Evolutionary conservation across 1,139 yeast species (phyloP), one percentile per base, ranked within the genome.

Genomic region (Sugiyamaella sp.): DNA sequence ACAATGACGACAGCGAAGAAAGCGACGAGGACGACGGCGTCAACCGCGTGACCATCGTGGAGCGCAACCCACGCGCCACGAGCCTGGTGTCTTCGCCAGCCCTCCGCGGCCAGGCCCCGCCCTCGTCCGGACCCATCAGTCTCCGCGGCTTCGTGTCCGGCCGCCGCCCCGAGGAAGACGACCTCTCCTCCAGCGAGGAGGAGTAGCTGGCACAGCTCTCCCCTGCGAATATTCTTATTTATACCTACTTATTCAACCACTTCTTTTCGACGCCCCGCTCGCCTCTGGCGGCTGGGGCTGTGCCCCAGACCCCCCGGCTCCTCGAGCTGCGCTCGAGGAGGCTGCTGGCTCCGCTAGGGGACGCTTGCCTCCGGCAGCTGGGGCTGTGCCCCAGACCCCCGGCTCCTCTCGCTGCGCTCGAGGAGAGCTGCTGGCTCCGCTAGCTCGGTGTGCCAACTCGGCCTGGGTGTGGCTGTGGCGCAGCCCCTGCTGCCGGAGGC

Each of bases 101-200:
- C 12, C 27, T 42, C 14, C 20, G 33, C 14, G 20, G n/a, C 33
- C 12, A 29, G 14, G 46, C 44, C 6, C 14, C 45, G 8, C 24
- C 41, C 2, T 20, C 50, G 16, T 22, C 52, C 2, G 64, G 63
- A 1, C 66, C 66, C 5, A 59, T 61, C 6, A 59, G 63, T 46
- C 46, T 62, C 21, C 55, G 66, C 14, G 65, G 66, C 1, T 61
- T 56, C 35, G 61, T 57, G 1, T 46, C 60, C 3, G 60, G 60
- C 3, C 40, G 54, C 6, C 46, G 61, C 19, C 53, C 49, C 1
- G 65, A 61, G n/a, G 67, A 63, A 32, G 67, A 63, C 16, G 66
- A 63, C 24, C 43, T 63, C 20, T 62, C 66, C 14, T 59, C 63
- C 49, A 61, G 65, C 41, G 66, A 63, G 35, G 67, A 63, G 46